Conservation (phyloP, 2,329 filamentous ascomycete genomes). For the Fusarium sp. region DNA sequence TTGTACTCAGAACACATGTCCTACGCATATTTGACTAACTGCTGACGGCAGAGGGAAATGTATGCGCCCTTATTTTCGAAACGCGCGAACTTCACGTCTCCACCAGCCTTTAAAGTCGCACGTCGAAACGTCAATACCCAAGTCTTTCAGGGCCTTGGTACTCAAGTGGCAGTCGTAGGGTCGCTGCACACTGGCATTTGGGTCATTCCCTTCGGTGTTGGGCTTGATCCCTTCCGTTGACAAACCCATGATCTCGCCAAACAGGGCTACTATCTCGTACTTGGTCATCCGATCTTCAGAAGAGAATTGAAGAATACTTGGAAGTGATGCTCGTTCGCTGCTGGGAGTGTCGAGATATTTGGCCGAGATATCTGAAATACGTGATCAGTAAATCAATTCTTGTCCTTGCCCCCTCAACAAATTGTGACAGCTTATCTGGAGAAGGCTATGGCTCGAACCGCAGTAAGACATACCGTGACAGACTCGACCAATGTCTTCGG, state of each 20-base stretch:
- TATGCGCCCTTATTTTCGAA: conserved; percentile 58
- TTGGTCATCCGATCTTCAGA: conserved; percentile 90
- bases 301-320: conserved; percentile 82
- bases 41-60: neutral
- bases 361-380: conserved; percentile 69
- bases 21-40: neutral
- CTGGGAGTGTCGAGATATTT: conserved; percentile 70
- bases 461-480: conserved; percentile 66
- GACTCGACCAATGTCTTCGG: conserved; percentile 84
- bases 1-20: conserved; percentile 6
- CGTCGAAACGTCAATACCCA: conserved; percentile 80
- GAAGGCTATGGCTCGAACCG: neutral
- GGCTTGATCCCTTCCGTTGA: conserved; percentile 74
- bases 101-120: conserved; percentile 86
- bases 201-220: conserved; percentile 77
- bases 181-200: conserved; percentile 76
- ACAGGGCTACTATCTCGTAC: conserved; percentile 84
- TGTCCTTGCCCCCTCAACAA: neutral
- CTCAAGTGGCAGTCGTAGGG: conserved; percentile 92
- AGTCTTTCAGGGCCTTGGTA: conserved; percentile 75
- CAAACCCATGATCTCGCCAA: conserved; percentile 83
- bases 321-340: conserved; percentile 64
- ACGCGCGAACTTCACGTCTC: conserved; percentile 71
- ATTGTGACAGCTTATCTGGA: neutral
- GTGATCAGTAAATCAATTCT: neutral